Evolutionary conservation across 2,329 filamentous ascomycete genomes (phyloP).

Genomic region (Lasiodiplodia sp.): DNA sequence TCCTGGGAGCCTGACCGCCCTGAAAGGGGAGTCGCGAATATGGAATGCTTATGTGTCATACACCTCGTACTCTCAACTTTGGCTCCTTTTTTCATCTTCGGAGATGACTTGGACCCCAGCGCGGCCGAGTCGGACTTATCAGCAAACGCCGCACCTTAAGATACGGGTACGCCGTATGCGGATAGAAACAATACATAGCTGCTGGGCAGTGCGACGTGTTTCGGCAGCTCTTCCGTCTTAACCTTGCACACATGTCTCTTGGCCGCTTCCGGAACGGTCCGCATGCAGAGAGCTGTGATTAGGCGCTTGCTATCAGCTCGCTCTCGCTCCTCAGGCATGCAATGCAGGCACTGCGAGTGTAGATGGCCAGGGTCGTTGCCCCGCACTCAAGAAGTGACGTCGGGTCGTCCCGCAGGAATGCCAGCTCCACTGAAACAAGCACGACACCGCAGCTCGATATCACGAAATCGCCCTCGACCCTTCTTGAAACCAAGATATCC

Average conservation of each 20-base stretch:
- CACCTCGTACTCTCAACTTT: background rate
- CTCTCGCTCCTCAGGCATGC: background rate
- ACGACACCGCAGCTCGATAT: constrained; percentile 15
- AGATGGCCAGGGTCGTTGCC: background rate
- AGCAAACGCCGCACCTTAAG: background rate
- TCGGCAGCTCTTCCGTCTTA: constrained; percentile 9
- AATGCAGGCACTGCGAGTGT: background rate
- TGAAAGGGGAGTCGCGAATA: background rate
- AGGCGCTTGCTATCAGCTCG: background rate
- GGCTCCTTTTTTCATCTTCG: constrained; percentile 8
- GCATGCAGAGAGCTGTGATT: constrained; percentile 6
- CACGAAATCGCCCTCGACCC: background rate
- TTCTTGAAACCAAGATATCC: background rate
- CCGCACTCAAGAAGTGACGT: constrained; percentile 18
- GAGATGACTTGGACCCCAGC: background rate
- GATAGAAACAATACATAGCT: background rate
- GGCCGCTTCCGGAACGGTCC: constrained; percentile 7
- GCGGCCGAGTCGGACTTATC: background rate
- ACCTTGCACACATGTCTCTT: constrained; percentile 5
- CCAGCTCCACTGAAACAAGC: constrained; percentile 12
- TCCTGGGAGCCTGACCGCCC: background rate
- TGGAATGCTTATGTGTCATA: background rate
- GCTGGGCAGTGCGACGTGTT: background rate
- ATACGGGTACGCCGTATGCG: background rate
- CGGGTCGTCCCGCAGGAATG: constrained; percentile 21